Percentiles rank a stretch among this genome's conserved stretches.
Evolutionary conservation across 176 grass and related monocot species (phyloP).

Genomic region (Carex parvula): DNA sequence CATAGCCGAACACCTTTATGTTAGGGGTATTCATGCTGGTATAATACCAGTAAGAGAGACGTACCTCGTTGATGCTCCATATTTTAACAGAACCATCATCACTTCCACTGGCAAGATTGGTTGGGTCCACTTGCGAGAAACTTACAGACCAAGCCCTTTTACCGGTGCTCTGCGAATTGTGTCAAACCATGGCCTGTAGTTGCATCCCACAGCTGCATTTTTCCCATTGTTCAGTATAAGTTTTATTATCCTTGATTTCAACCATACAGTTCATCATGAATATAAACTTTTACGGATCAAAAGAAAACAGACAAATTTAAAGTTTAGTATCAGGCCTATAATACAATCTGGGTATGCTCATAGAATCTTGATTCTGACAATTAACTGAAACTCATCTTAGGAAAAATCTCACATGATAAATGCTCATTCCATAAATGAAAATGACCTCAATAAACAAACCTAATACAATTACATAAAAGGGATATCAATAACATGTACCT

Average conservation of each 20-base stretch:
- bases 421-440: background rate
- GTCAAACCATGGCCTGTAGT: conserved; percentile 83
- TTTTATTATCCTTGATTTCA: background rate
- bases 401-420: background rate
- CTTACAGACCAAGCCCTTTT: conserved; percentile 97
- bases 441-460: background rate
- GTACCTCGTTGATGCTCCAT: conserved; percentile 95
- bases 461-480: background rate
- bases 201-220: conserved; percentile 94
- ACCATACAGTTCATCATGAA: background rate
- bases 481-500: conserved; percentile 46
- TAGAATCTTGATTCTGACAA: too few relatives aligned
- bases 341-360: background rate
- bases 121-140: conserved; percentile 90
- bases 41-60: conserved; percentile 31
- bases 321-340: background rate
- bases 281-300: background rate
- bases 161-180: conserved; percentile 63
- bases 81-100: conserved; percentile 89
- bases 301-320: conserved; percentile 12
- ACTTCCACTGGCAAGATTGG: conserved; percentile 85
- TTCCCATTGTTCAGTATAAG: background rate
- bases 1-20: background rate
- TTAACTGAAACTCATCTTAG: too few relatives aligned
- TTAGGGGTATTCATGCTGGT: background rate